A percentile compares a stretch with the other conserved stretches of the same genome.
Conservation (phyloP, 2,329 filamentous ascomycete genomes). For the Orbilia javanica region DNA sequence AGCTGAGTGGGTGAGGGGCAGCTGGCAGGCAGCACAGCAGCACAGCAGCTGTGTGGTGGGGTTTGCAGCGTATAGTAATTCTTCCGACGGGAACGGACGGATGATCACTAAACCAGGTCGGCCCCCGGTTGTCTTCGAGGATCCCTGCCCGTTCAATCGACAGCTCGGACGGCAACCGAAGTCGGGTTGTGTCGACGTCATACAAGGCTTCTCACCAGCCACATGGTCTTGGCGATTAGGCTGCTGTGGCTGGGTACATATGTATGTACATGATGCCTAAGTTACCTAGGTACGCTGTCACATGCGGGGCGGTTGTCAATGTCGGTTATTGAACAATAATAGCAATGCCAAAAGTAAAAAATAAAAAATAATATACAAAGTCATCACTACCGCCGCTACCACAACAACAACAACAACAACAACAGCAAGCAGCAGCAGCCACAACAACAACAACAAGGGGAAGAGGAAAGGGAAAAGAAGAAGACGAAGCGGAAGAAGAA, state of each 20-base stretch:
- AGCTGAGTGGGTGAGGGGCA: conserved; percentile 32
- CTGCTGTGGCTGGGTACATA: conserved; percentile 2
- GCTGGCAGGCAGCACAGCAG: too few relatives aligned
- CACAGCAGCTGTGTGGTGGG: conserved; percentile 1
- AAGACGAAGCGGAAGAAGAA: too few relatives aligned
- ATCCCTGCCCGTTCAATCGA: background rate
- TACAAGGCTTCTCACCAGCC: background rate
- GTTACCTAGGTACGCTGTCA: conserved; percentile 1
- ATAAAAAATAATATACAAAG: background rate
- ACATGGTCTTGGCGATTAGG: background rate
- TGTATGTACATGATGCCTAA: too few relatives aligned
- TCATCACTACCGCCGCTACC: too few relatives aligned
- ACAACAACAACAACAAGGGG: too few relatives aligned
- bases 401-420: conserved; percentile 3
- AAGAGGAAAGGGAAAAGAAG: too few relatives aligned
- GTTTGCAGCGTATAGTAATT: background rate
- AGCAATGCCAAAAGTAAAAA: too few relatives aligned
- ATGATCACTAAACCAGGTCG: conserved; percentile 41
- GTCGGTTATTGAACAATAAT: too few relatives aligned
- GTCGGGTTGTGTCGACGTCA: conserved; percentile 13
- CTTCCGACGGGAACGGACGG: conserved; percentile 36
- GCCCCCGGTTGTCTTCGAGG: background rate
- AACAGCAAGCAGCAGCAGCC: background rate
- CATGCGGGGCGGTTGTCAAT: background rate
- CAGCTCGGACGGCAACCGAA: conserved; percentile 1